phyloP scores from a whole-genome alignment of 441 rosid genomes.

The Eruca vesicaria region DNA sequence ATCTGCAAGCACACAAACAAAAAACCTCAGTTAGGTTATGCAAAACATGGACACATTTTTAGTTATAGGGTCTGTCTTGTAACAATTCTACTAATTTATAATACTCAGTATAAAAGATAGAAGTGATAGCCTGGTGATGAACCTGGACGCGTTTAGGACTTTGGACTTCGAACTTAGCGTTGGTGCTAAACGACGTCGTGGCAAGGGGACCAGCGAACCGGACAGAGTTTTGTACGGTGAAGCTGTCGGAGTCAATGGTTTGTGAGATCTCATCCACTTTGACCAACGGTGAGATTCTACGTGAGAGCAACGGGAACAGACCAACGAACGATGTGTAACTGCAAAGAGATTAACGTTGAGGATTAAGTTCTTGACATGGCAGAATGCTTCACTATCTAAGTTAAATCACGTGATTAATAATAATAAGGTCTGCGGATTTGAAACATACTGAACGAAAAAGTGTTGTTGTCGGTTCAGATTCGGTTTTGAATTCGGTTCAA shows the following conservation, averaged over 20 bases:
- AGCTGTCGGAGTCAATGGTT: constrained; percentile 78
- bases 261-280: constrained; percentile 95
- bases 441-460: background rate
- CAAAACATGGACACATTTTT: too few species aligned
- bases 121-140: background rate
- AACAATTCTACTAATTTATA: too few species aligned
- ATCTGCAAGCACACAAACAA: constrained; percentile 41
- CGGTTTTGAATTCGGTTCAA: background rate
- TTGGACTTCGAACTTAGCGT: constrained; percentile 88
- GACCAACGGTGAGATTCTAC: constrained; percentile 58
- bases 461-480: background rate
- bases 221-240: constrained; percentile 78
- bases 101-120: too few species aligned
- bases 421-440: background rate
- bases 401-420: background rate
- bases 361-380: background rate
- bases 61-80: too few species aligned
- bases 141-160: constrained; percentile 98
- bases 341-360: constrained; percentile 18
- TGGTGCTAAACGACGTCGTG: constrained; percentile 73
- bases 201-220: constrained; percentile 80
- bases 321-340: constrained; percentile 91
- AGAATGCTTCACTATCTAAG: background rate
- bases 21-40: too few species aligned
- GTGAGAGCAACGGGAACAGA: constrained; percentile 77